Evolutionary conservation across 2,329 filamentous ascomycete species (phyloP).

Genomic region (Seiridium cupressi): DNA sequence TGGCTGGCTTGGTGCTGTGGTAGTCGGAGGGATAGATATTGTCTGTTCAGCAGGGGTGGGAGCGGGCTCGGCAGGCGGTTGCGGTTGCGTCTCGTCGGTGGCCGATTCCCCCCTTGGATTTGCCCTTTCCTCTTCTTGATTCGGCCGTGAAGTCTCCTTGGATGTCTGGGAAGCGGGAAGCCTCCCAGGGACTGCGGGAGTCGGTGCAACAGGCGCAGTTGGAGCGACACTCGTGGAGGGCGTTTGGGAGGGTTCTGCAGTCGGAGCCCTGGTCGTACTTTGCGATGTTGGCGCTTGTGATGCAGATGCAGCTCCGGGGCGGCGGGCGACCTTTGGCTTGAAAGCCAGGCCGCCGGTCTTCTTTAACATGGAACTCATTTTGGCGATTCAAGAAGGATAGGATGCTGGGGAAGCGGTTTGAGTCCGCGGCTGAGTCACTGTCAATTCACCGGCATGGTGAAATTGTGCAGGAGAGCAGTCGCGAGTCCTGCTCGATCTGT

Average conservation of each 20-base stretch:
- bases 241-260: slow-evolving; percentile 19
- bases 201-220: slow-evolving; percentile 14
- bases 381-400: slow-evolving; percentile 20
- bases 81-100: background rate
- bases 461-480: background rate
- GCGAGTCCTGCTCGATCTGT: background rate
- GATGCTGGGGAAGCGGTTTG: background rate
- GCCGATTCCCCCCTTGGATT: too few species aligned
- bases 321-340: slow-evolving; percentile 65
- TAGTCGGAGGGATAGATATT: background rate
- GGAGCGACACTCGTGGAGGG: background rate
- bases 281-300: slow-evolving; percentile 23
- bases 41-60: background rate
- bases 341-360: slow-evolving; percentile 63
- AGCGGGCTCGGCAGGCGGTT: background rate
- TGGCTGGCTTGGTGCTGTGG: background rate
- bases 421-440: slow-evolving; percentile 5
- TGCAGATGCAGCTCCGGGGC: slow-evolving; percentile 34
- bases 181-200: background rate
- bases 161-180: background rate
- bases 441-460: background rate
- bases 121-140: background rate
- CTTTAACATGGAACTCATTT: slow-evolving; percentile 68
- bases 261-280: slow-evolving; percentile 20
- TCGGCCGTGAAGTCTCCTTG: background rate